phyloP scores from a whole-genome alignment of 2,329 filamentous ascomycete genomes.

The Cladorrhinum sp. region DNA sequence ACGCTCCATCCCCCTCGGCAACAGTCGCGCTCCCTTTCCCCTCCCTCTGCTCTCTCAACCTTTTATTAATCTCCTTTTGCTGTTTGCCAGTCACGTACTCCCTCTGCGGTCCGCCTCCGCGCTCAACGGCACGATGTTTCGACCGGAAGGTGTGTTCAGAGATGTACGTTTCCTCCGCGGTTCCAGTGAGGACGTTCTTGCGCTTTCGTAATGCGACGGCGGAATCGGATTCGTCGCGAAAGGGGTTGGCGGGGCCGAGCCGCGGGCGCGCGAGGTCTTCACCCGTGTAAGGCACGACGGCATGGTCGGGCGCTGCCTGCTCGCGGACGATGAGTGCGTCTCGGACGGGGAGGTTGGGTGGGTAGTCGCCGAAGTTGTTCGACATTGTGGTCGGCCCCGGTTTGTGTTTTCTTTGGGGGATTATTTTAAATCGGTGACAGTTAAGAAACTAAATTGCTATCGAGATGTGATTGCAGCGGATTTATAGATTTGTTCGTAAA shows the following conservation, averaged over 20 bases:
- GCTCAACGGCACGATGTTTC: slow-evolving; percentile 80
- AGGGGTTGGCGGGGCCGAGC: slow-evolving; percentile 72
- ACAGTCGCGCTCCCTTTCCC: slow-evolving; percentile 79
- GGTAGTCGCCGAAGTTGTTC: slow-evolving; percentile 57
- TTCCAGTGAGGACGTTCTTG: slow-evolving; percentile 81
- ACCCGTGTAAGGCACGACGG: slow-evolving; percentile 64
- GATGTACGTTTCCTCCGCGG: slow-evolving; percentile 81
- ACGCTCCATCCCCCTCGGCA: slow-evolving; percentile 81
- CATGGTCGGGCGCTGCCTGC: slow-evolving; percentile 54
- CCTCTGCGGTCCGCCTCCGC: slow-evolving; percentile 55
- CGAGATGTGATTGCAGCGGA: too few species aligned
- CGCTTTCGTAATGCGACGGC: slow-evolving; percentile 55
- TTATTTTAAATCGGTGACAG: not conserved
- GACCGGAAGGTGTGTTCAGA: slow-evolving; percentile 87
- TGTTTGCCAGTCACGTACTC: slow-evolving; percentile 53
- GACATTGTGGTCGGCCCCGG: slow-evolving; percentile 46
- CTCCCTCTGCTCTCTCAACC: slow-evolving; percentile 71
- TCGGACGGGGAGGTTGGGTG: slow-evolving; percentile 63
- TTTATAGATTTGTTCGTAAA: not conserved
- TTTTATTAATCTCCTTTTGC: slow-evolving; percentile 68
- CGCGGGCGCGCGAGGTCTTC: slow-evolving; percentile 65
- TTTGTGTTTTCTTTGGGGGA: not conserved
- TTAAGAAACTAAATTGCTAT: not conserved
- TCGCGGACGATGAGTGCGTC: slow-evolving; percentile 61
- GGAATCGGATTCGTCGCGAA: slow-evolving; percentile 55